Base-by-base conservation (phyloP, 805 yeast genomes). In the Yarrowia keelungensis region DNA sequence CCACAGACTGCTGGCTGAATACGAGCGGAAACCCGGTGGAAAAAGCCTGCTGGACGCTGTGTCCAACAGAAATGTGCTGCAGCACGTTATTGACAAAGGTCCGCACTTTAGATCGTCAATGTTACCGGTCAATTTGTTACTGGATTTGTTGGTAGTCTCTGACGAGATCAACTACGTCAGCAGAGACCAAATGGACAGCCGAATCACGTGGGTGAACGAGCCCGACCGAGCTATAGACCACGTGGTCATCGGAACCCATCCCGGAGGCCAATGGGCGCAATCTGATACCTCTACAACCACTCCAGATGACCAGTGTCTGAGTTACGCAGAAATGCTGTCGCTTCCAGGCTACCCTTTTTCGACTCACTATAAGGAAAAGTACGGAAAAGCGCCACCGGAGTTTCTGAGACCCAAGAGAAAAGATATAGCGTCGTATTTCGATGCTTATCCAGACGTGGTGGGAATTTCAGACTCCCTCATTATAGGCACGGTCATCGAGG, bases 211-310 rank as follows among this genome's bases (percentile, higher is more conserved):
- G 78, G 69, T 54, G 16, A 49, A 68, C 22, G 53, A 70, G 9
- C 67, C 71, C 2, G 68, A 68, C 15, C 19, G 59, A 10, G 68
- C 59, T 2, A 62, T 71, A 2, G 69, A 66, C 2, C 77, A 75
- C 68, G 46, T 72, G 12, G 75, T 77, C 15, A 61, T 75, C 8
- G 76, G 78, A 26, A 71, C 73, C 12, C 61, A 70, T 8, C 70
- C 78, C 0, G 79, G 79, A 7, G 79, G 79, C 10, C 79, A 77
- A 56, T 77, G 79, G 79, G 72, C 76, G 3, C 71, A 70, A 8
- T 68, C 71, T 5, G 56, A 64, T 26, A 69, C 72, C 15, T 59
- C 45, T 2, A 68, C 46, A 1, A 76, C 74, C 50, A 66, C 68
- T 14, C 65, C 70, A 2, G 70, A 69, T 10, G 71, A 71, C 10